Evolutionary conservation across 495 filamentous ascomycete genomes (phyloP).

Genomic region (Opeltia flavorubescens): DNA sequence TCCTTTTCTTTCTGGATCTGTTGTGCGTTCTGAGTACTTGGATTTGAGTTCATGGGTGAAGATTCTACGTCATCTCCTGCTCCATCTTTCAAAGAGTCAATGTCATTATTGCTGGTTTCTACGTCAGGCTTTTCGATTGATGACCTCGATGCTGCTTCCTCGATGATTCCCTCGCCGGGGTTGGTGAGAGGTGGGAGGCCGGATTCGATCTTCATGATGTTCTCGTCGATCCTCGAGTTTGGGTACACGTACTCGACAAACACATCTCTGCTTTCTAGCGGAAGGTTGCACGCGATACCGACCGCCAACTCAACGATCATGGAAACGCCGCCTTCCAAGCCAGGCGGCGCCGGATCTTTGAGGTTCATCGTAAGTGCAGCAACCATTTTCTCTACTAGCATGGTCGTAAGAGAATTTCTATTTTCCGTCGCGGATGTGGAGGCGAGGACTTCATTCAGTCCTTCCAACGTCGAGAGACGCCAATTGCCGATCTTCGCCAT

Average conservation of each 20-base stretch:
- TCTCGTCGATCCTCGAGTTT: slow-evolving; percentile 46
- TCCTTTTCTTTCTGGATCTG: not conserved
- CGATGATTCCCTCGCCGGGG: slow-evolving; percentile 26
- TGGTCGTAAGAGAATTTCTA: slow-evolving; percentile 49
- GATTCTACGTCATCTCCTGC: not conserved
- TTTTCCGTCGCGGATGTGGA: slow-evolving; percentile 47
- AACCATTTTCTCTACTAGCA: slow-evolving; percentile 56
- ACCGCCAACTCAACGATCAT: slow-evolving; percentile 93
- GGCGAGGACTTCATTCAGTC: slow-evolving; percentile 59
- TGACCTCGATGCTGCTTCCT: slow-evolving; percentile 25
- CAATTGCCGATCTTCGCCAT: slow-evolving; percentile 80
- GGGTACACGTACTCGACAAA: slow-evolving; percentile 73
- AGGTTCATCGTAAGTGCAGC: slow-evolving; percentile 55
- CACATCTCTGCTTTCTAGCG: slow-evolving; percentile 83
- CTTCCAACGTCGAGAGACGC: slow-evolving; percentile 87
- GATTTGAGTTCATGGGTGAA: not conserved
- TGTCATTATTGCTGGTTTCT: slow-evolving; percentile 22
- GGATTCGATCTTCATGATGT: slow-evolving; percentile 75
- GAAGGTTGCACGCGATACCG: slow-evolving; percentile 72
- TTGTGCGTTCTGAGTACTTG: too few species aligned
- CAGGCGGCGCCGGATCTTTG: slow-evolving; percentile 57
- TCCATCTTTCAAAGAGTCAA: slow-evolving; percentile 8
- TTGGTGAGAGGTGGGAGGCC: slow-evolving; percentile 57
- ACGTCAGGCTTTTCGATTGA: slow-evolving; percentile 10
- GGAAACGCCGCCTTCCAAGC: slow-evolving; percentile 63